Conservation (phyloP, 768 basidiomycete species). For the Tephrocybe sp. region DNA sequence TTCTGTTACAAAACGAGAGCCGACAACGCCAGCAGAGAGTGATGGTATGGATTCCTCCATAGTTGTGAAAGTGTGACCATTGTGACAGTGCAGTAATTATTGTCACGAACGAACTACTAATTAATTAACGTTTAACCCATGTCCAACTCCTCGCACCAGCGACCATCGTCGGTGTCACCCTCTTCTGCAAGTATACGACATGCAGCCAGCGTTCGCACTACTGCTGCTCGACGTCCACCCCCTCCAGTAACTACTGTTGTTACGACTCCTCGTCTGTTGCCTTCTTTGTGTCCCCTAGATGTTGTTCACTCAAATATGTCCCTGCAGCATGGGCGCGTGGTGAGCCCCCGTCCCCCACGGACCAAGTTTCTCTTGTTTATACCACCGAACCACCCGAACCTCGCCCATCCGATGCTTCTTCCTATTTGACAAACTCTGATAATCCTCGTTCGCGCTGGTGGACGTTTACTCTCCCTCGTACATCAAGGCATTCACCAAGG, state of each 20-base stretch:
- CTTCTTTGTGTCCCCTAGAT: constrained; percentile 2
- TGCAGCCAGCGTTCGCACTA: constrained; percentile 29
- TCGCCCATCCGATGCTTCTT: constrained; percentile 51
- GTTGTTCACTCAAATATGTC: constrained; percentile 6
- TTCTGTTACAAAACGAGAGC: constrained; percentile 83
- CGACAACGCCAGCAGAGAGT: constrained; percentile 67
- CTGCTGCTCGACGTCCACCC: constrained; percentile 26
- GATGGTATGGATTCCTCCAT: constrained; percentile 74
- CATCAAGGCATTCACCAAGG: constrained; percentile 22
- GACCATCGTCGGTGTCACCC: constrained; percentile 27
- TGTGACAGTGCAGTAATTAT: constrained; percentile 7
- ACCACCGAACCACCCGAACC: constrained; percentile 31
- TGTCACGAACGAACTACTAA: no score
- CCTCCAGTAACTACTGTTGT: constrained; percentile 55
- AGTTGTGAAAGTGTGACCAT: constrained; percentile 8
- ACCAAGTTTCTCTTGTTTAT: constrained; percentile 30
- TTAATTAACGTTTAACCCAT: no score
- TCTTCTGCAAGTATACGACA: constrained; percentile 34
- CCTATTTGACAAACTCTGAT: constrained; percentile 45
- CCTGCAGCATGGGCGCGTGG: constrained; percentile 77
- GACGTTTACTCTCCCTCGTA: constrained; percentile 65
- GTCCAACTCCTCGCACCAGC: constrained; percentile 31
- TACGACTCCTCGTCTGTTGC: constrained; percentile 64
- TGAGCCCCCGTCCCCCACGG: constrained; percentile 74
- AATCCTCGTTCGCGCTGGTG: constrained; percentile 63